Percentiles rank a stretch among this genome's conserved stretches.
phyloP scores from a whole-genome alignment of 345 rosid species.

The Boechera stricta region DNA sequence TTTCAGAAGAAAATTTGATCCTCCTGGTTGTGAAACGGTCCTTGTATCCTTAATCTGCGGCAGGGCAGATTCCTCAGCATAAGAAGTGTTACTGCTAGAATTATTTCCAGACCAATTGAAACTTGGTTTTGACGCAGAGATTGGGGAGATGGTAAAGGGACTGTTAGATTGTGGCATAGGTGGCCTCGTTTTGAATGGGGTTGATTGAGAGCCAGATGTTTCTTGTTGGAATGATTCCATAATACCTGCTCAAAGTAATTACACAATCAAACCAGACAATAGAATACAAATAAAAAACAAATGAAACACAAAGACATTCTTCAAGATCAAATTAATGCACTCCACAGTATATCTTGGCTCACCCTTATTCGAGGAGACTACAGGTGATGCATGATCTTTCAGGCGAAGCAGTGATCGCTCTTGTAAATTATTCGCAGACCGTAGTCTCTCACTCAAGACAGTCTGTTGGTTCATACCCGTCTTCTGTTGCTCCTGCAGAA shows the following conservation, averaged over 20 bases:
- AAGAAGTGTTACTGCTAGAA: conserved; percentile 41
- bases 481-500: conserved; percentile 65
- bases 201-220: conserved; percentile 51
- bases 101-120: conserved; percentile 44
- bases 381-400: conserved; percentile 52
- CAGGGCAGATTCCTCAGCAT: conserved; percentile 46
- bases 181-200: conserved; percentile 48
- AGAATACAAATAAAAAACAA: conserved; percentile 1
- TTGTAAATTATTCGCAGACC: conserved; percentile 38
- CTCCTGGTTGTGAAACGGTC: conserved; percentile 50
- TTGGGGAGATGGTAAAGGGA: conserved; percentile 44
- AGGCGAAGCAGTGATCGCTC: conserved; percentile 49
- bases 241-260: conserved; percentile 50
- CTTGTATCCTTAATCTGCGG: conserved; percentile 46
- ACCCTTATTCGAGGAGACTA: conserved; percentile 63
- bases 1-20: conserved; percentile 43
- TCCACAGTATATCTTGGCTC: conserved; percentile 40
- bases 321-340: conserved; percentile 26
- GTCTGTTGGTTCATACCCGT: conserved; percentile 50
- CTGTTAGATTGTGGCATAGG: conserved; percentile 45
- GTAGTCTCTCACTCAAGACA: conserved; percentile 49
- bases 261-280: conserved; percentile 19
- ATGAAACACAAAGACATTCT: conserved; percentile 20
- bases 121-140: conserved; percentile 47
- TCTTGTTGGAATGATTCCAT: conserved; percentile 47